Base-by-base conservation (phyloP, 768 basidiomycete genomes). In the Tulasnella sp. region DNA sequence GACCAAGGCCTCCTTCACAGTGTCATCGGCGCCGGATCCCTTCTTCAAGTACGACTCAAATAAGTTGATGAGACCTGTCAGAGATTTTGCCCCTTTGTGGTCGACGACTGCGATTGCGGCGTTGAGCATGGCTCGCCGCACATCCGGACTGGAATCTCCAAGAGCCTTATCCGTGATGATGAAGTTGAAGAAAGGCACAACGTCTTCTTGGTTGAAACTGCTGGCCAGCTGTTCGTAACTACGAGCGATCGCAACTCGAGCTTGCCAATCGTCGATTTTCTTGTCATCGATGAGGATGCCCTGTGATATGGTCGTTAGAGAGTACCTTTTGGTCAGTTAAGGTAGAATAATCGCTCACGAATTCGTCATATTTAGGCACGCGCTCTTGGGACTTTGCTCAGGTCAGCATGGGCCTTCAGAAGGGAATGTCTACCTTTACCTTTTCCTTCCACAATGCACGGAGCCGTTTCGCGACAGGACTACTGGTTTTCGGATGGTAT, bases 201-300 rank as follows among this genome's bases (percentile, higher is more conserved):
- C 87, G 32, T 91, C 88, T 0, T 86, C 85, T 3, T 88, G 85
- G 0, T 89, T 87, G 81, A 96, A 92, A 15, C 85, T 85, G 1
- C 90, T 89, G 0, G 94, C 90, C 2, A 96, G 84, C 2, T 88
- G 85, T 79, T 90, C 88, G 78, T 98, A 90, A 0, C 92, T 84
- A 23, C 85, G 84, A 0, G 92, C 91, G 73, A 91, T 86, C 6
- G 97, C 94, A 6, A 93, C 85, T 26, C 98, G 89, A 26, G 91
- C 87, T 69, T 90, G 88, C 93, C 93, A 99, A 7, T 96, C 97
- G 84, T 99, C 98, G 11, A 89, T 85, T 35, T 92, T 89, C 81
- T 94, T 92, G 81, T 91, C 89, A 26, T 93, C 90, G 73, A 97
- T 91, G 73, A 99, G 88, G 93, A 99, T 97, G 20, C 98, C 98